These are phyloP conservation scores for Lathyrus sativus DNA, from an alignment of 306 rosid species.

Conservation along the genomic window DNA sequence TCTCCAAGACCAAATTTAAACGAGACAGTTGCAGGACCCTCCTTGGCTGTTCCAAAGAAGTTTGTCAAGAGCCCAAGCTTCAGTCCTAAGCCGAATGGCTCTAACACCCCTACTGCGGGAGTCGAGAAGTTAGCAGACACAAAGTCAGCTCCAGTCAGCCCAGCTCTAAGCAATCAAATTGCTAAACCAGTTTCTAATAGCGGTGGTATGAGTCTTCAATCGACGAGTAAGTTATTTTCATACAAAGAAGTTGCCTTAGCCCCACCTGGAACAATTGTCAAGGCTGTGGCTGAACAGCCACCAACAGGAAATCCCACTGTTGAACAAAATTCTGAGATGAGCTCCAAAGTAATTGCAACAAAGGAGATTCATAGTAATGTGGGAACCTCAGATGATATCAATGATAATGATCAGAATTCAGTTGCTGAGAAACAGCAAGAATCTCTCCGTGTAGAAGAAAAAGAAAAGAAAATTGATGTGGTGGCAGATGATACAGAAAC, in stretches of 20 bases:
- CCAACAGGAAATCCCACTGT: slow-evolving; percentile 52
- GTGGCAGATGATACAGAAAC: slow-evolving; percentile 41
- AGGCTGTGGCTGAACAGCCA: slow-evolving; percentile 78
- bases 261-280: slow-evolving; percentile 95
- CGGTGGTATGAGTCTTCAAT: slow-evolving; percentile 61
- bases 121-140: slow-evolving; percentile 58
- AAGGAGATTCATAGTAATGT: slow-evolving; percentile 46
- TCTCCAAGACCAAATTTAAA: slow-evolving; percentile 59
- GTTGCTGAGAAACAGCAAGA: slow-evolving; percentile 39
- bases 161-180: slow-evolving; percentile 60
- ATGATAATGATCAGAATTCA: slow-evolving; percentile 44
- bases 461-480: slow-evolving; percentile 39
- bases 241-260: slow-evolving; percentile 99
- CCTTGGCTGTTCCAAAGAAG: slow-evolving; percentile 58
- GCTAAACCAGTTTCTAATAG: slow-evolving; percentile 53
- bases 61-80: slow-evolving; percentile 76
- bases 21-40: slow-evolving; percentile 56
- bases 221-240: slow-evolving; percentile 81
- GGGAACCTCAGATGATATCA: slow-evolving; percentile 40
- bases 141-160: slow-evolving; percentile 74
- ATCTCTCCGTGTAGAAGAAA: slow-evolving; percentile 33
- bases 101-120: slow-evolving; percentile 45
- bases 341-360: slow-evolving; percentile 39
- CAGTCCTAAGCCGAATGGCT: slow-evolving; percentile 66
- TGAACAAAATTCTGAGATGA: slow-evolving; percentile 49